Evolutionary conservation across 768 basidiomycete genomes (phyloP).

Genomic region (Butyriboletus loyo): DNA sequence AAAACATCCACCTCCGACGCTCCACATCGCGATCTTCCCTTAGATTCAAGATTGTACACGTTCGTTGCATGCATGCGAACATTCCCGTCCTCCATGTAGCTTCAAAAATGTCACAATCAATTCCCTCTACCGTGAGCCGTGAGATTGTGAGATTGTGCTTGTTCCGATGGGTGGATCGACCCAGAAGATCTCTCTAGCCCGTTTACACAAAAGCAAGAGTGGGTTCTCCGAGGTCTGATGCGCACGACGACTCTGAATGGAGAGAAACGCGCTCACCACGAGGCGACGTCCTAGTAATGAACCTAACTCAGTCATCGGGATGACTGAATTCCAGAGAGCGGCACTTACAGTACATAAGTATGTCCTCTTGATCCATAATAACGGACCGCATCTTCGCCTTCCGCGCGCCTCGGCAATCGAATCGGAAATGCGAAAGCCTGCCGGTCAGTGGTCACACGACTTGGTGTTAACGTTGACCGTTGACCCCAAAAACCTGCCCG

Average conservation of each 20-base stretch:
- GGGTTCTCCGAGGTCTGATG: conserved; percentile 29
- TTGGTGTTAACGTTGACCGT: too few relatives aligned
- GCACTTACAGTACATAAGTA: not conserved
- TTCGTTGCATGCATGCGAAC: conserved; percentile 14
- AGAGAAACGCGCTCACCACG: conserved; percentile 26
- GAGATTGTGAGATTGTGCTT: conserved; percentile 9
- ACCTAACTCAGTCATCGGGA: conserved; percentile 18
- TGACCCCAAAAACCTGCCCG: not conserved
- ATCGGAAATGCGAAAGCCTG: conserved; percentile 11
- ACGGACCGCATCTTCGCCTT: not conserved
- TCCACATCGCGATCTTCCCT: conserved; percentile 3
- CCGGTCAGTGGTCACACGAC: not conserved
- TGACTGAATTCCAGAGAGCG: not conserved
- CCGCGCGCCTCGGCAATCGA: not conserved
- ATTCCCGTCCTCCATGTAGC: conserved; percentile 11
- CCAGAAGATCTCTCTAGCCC: conserved; percentile 16
- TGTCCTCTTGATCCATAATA: not conserved
- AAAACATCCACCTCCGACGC: conserved; percentile 4
- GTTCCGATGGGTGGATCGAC: conserved; percentile 14
- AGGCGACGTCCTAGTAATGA: conserved; percentile 14
- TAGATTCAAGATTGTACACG: conserved; percentile 15
- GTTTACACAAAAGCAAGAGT: conserved; percentile 8
- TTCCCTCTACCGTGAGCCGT: conserved; percentile 1
- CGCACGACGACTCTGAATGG: conserved; percentile 7
- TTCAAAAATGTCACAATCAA: conserved; percentile 17